Evolutionary conservation across 1,284 basidiomycete species (phyloP), one percentile per base, ranked within the genome.

Genomic region (Thecaphora thlaspeos): DNA sequence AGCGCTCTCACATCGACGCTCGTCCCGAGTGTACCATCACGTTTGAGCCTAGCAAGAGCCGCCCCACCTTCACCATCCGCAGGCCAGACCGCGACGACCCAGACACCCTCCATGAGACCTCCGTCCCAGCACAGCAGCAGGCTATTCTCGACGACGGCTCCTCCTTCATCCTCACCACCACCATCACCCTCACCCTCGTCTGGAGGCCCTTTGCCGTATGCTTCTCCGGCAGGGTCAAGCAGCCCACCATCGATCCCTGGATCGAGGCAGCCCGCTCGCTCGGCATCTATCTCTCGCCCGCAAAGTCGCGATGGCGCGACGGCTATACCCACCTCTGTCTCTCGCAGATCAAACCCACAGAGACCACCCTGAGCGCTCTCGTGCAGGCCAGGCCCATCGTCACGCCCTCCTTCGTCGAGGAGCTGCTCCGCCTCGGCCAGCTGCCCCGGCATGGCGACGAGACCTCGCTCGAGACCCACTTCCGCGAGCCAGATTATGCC

Each of bases 241-340:
- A 61, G 37, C 23, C 23, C 12, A 43, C 46, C 32, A 57, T 65
- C 26, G 37, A 54, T 9, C 58, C 57, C 14, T 36, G 55, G 0
- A 42, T 54, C 15, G 41, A 51, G 39, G 19, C 43, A 11, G 51
- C 55, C 1, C 41, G 37, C 5, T 30, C 56, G 36, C 46, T 61
- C 23, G 63, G 58, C 42, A 53, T 66, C 37, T 36, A 58, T 28
- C 45, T 66, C 1, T 66, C 63, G 3, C 53, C 63, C 1, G 48
- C 60, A 19, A 68, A 63, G 43, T 61, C 62, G 4, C 28, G 46
- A 14, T 69, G 62, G 56, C 44, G 42, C 17, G 30, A 53, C 26
- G 66, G 62, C n/a, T 65, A 48, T 37, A 62, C 66, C 8, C 66
- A 69, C 34, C 56, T 69, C 21, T 61, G 58, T 24, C 28, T 69